These are phyloP conservation scores for Aethionema arabicum DNA, from an alignment of 345 rosid species.

Conservation along the genomic window DNA sequence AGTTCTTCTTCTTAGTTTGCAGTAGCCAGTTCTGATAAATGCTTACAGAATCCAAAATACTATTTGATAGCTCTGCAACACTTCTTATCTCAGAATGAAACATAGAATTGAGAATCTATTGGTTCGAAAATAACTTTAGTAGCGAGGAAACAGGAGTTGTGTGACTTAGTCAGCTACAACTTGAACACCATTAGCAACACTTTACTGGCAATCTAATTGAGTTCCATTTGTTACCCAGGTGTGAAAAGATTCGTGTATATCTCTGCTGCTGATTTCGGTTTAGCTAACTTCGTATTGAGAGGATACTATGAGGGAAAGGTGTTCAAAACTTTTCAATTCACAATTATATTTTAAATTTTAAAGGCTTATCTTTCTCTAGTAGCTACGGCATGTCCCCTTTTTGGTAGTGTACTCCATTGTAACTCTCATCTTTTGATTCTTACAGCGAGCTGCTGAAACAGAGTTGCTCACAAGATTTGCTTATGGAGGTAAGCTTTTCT, in stretches of 20 bases:
- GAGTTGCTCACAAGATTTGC: slow-evolving; percentile 87
- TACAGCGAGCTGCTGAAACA: slow-evolving; percentile 90
- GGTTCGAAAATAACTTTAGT: not conserved
- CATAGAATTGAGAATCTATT: not conserved
- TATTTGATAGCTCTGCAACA: not conserved
- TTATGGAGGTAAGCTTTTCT: slow-evolving; percentile 65
- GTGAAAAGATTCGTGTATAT: slow-evolving; percentile 84
- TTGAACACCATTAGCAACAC: not conserved
- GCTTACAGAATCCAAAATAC: not conserved
- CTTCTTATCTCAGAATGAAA: not conserved
- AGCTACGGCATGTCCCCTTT: not conserved
- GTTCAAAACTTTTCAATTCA: not conserved
- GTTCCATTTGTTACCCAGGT: slow-evolving; percentile 44
- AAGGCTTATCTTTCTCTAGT: not conserved
- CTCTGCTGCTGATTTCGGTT: slow-evolving; percentile 92
- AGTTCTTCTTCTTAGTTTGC: not conserved
- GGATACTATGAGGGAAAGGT: slow-evolving; percentile 99
- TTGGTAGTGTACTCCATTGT: not conserved
- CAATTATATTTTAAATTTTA: not conserved
- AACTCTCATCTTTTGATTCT: slow-evolving; percentile 30
- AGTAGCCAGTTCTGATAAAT: not conserved
- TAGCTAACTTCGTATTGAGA: slow-evolving; percentile 66
- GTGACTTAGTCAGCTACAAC: slow-evolving; percentile 10
- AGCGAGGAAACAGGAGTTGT: not conserved
- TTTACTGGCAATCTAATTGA: slow-evolving; percentile 13